Conservation (phyloP, 179 eudicot species). For the Actinidia arguta region DNA sequence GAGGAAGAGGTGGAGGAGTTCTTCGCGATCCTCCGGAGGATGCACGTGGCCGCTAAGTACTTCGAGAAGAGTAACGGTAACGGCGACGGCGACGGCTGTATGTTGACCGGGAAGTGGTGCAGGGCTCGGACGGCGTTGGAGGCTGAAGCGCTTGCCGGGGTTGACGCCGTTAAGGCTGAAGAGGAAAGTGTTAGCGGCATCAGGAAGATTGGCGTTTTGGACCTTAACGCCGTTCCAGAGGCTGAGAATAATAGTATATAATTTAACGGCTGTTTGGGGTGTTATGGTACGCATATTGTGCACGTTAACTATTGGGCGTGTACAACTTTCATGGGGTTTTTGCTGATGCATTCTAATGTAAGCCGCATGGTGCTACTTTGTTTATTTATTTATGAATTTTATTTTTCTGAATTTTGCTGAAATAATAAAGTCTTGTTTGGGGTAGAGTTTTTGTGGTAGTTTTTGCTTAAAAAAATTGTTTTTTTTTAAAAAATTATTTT, state of each 20-base stretch:
- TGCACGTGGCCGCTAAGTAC: slow-evolving; percentile 18
- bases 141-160: not conserved
- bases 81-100: not conserved
- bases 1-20: slow-evolving; percentile 11
- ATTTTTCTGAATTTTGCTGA: too few species aligned
- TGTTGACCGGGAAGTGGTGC: not conserved
- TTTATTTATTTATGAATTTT: too few species aligned
- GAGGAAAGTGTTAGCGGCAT: not conserved
- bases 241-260: not conserved
- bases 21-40: slow-evolving; percentile 19
- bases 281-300: too few species aligned
- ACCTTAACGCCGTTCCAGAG: slow-evolving; percentile 2
- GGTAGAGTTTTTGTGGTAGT: too few species aligned
- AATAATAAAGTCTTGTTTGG: too few species aligned
- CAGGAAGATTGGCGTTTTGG: not conserved
- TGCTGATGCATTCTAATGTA: too few species aligned
- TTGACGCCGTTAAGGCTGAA: not conserved
- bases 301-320: too few species aligned
- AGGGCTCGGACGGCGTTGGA: not conserved
- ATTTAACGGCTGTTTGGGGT: too few species aligned
- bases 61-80: not conserved
- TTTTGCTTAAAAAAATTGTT: too few species aligned
- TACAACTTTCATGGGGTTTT: too few species aligned
- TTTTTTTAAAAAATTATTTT: too few species aligned
- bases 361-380: too few species aligned